Percentiles rank a stretch among this genome's conserved stretches.
Conservation (phyloP, 2,329 filamentous ascomycete species). For the Botrytis fragariae region DNA sequence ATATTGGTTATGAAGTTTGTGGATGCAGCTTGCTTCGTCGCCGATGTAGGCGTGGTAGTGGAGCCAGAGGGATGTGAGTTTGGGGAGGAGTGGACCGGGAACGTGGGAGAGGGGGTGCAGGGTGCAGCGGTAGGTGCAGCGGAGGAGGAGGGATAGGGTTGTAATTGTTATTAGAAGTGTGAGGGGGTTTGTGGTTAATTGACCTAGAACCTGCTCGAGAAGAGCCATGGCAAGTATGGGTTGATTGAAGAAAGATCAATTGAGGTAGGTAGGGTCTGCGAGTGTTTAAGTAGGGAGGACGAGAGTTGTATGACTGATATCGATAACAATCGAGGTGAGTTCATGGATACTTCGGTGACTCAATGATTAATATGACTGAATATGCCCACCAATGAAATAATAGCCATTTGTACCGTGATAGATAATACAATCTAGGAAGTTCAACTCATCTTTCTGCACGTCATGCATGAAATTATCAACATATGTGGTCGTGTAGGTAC, state of each 20-base stretch:
- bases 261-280: background rate
- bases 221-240: constrained; percentile 17
- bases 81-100: constrained; percentile 41
- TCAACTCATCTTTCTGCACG: background rate
- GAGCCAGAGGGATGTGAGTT: constrained; percentile 37
- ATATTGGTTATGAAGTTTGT: constrained; percentile 35
- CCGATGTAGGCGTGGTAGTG: constrained; percentile 42
- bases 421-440: background rate
- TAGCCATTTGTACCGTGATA: background rate
- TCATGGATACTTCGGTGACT: constrained; percentile 1
- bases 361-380: background rate
- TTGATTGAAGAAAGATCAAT: background rate
- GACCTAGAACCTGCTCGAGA: constrained; percentile 18
- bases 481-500: too few species aligned
- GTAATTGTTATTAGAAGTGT: constrained; percentile 19
- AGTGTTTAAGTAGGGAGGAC: background rate
- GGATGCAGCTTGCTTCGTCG: constrained; percentile 34
- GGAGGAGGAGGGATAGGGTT: constrained; percentile 23
- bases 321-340: background rate
- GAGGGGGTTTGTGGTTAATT: constrained; percentile 20
- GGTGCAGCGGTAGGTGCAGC: constrained; percentile 39
- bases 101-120: constrained; percentile 43
- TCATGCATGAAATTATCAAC: background rate
- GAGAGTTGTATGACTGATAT: background rate
- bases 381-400: background rate